These are phyloP conservation scores for Ceratocystis colombiana DNA, from an alignment of 2,329 filamentous ascomycete genomes.

Conservation along the genomic window DNA sequence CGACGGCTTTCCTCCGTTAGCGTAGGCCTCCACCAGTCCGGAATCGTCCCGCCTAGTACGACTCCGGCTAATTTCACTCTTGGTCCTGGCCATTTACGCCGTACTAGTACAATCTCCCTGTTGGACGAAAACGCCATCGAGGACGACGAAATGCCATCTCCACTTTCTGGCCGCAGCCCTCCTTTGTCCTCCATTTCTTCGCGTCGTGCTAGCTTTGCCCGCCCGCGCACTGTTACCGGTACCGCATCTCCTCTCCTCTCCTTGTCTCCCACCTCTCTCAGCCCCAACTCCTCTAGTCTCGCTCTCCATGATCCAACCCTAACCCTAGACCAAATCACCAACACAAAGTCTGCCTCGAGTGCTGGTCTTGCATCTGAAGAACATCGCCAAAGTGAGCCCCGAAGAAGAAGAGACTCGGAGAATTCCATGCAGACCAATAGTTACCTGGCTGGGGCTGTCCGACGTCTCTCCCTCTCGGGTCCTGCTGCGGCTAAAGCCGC, in stretches of 20 bases:
- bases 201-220: conserved; percentile 24
- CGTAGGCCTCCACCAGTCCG: conserved; percentile 13
- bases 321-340: background rate
- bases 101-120: conserved; percentile 57
- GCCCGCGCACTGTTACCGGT: conserved; percentile 22
- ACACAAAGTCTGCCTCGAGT: conserved; percentile 21
- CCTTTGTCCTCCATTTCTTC: conserved; percentile 18
- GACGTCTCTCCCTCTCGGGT: conserved; percentile 20
- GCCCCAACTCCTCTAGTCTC: conserved; percentile 1
- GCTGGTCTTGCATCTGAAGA: conserved; percentile 6
- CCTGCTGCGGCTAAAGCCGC: conserved; percentile 19
- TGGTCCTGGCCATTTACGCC: conserved; percentile 39
- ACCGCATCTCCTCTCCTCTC: conserved; percentile 20
- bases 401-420: background rate
- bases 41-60: conserved; percentile 35
- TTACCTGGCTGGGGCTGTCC: conserved; percentile 23
- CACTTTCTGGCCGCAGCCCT: conserved; percentile 19
- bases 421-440: conserved; percentile 7
- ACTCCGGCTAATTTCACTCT: conserved; percentile 34
- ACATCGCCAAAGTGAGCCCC: background rate
- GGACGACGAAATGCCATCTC: conserved; percentile 49
- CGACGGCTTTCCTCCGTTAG: conserved; percentile 44
- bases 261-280: background rate
- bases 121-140: conserved; percentile 65
- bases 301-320: background rate